Conservation (phyloP, 768 basidiomycete species). For the Suillus occidentalis region DNA sequence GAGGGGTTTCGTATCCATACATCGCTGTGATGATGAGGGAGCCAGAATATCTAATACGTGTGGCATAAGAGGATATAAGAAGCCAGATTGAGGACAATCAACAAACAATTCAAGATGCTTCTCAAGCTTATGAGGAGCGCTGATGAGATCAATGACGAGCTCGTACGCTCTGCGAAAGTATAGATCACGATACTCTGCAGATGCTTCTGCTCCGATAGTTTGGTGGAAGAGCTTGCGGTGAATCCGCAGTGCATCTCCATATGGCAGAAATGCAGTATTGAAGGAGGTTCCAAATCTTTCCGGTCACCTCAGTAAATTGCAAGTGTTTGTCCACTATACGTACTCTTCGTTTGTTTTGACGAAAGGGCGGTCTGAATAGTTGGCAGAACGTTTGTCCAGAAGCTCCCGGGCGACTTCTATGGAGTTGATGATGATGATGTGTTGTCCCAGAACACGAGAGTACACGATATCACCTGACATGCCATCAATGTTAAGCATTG, state of each 20-base stretch:
- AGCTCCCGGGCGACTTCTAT: slow-evolving; percentile 14
- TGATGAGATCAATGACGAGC: slow-evolving; percentile 12
- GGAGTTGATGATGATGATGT: slow-evolving; percentile 15
- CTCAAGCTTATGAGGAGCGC: slow-evolving; percentile 2
- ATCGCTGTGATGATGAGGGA: slow-evolving; percentile 24
- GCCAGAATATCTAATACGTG: slow-evolving; percentile 11
- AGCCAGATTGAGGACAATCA: background rate
- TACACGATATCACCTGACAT: slow-evolving; percentile 13
- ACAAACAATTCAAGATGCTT: slow-evolving; percentile 15
- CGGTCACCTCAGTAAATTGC: background rate
- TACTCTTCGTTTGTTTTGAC: slow-evolving; percentile 14
- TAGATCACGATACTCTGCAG: slow-evolving; percentile 11
- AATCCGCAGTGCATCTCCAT: slow-evolving; percentile 20
- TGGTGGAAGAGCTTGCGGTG: slow-evolving; percentile 24
- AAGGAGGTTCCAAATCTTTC: slow-evolving; percentile 20
- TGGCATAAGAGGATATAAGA: background rate
- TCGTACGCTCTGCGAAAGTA: slow-evolving; percentile 10
- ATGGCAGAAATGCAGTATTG: slow-evolving; percentile 17
- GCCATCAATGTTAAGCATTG: background rate
- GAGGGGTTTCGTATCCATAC: slow-evolving; percentile 9
- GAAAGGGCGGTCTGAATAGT: slow-evolving; percentile 16
- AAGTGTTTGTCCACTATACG: background rate
- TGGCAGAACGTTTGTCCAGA: slow-evolving; percentile 17
- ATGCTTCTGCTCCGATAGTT: slow-evolving; percentile 11
- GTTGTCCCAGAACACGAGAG: slow-evolving; percentile 12